Evolutionary conservation across 805 yeast species (phyloP).

Genomic region (Starmerella scarabaei): DNA sequence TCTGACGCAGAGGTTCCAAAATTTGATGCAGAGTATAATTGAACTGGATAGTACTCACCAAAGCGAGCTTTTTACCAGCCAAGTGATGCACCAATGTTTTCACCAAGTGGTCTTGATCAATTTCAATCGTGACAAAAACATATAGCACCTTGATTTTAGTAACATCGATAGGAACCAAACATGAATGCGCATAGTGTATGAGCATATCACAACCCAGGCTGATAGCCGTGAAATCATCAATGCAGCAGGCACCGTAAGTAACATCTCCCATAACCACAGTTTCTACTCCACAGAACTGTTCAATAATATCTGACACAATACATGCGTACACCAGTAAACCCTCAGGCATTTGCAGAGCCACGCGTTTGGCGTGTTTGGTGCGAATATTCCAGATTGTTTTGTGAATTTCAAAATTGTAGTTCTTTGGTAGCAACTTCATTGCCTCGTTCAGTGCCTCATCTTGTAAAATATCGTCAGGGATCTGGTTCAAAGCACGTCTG

Average conservation of each 20-base stretch:
- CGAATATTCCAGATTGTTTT: constrained; percentile 89
- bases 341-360: constrained; percentile 95
- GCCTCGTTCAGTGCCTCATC: constrained; percentile 79
- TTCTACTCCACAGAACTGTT: constrained; percentile 79
- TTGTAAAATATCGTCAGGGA: constrained; percentile 71
- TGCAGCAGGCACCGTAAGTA: constrained; percentile 96
- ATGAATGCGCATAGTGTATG: constrained; percentile 94
- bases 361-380: constrained; percentile 61
- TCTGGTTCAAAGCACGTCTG: constrained; percentile 52
- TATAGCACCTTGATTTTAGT: constrained; percentile 86
- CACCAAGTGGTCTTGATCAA: constrained; percentile 69
- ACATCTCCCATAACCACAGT: constrained; percentile 97
- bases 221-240: constrained; percentile 90
- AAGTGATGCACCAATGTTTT: constrained; percentile 68
- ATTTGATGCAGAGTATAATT: constrained; percentile 85
- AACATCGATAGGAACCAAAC: constrained; percentile 88
- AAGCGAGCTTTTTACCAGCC: constrained; percentile 54
- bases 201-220: constrained; percentile 87
- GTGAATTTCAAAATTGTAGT: constrained; percentile 91
- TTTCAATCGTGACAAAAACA: constrained; percentile 83
- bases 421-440: constrained; percentile 65
- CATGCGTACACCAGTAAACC: constrained; percentile 82
- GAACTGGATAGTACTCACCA: constrained; percentile 93
- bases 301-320: constrained; percentile 79
- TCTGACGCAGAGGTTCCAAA: constrained; percentile 35